Percentiles rank a stretch among this genome's conserved stretches.
Evolutionary conservation across 306 rosid species (phyloP).

Genomic region (Amphicarpaea edgeworthii): DNA sequence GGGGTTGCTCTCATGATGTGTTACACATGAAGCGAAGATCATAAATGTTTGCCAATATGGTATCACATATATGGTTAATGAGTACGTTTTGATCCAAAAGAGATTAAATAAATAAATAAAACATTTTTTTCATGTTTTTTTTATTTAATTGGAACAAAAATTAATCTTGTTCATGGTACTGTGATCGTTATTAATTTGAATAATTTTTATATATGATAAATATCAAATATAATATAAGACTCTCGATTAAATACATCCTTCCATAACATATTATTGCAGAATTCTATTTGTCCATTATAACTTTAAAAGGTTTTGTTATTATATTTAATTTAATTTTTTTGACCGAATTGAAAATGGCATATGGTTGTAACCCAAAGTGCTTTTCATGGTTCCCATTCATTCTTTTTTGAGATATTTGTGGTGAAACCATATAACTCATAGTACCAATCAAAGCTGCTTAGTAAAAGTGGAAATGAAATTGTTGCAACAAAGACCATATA

Average conservation of each 20-base stretch:
- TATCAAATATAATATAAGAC: too few relatives aligned
- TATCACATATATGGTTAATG: constrained; percentile 40
- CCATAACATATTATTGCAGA: too few relatives aligned
- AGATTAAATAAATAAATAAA: constrained; percentile 3
- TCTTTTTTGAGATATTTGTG: constrained; percentile 35
- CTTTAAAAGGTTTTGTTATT: too few relatives aligned
- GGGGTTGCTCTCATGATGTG: constrained; percentile 44
- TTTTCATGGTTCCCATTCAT: constrained; percentile 40
- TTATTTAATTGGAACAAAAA: too few relatives aligned
- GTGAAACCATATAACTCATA: constrained; percentile 10
- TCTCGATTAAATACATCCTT: too few relatives aligned
- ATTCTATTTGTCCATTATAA: too few relatives aligned
- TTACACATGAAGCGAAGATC: constrained; percentile 41
- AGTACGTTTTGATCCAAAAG: constrained; percentile 36
- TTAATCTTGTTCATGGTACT: too few relatives aligned
- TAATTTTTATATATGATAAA: too few relatives aligned
- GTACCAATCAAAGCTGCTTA: constrained; percentile 41
- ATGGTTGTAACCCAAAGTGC: constrained; percentile 27
- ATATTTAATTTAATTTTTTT: neutral
- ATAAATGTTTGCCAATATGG: constrained; percentile 46
- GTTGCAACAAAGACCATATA: constrained; percentile 37
- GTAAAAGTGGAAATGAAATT: constrained; percentile 44
- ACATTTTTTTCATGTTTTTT: neutral
- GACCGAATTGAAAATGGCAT: constrained; percentile 16
- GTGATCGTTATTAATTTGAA: too few relatives aligned